phyloP scores from a whole-genome alignment of 495 filamentous ascomycete genomes.

The Oidiodendron maius region DNA sequence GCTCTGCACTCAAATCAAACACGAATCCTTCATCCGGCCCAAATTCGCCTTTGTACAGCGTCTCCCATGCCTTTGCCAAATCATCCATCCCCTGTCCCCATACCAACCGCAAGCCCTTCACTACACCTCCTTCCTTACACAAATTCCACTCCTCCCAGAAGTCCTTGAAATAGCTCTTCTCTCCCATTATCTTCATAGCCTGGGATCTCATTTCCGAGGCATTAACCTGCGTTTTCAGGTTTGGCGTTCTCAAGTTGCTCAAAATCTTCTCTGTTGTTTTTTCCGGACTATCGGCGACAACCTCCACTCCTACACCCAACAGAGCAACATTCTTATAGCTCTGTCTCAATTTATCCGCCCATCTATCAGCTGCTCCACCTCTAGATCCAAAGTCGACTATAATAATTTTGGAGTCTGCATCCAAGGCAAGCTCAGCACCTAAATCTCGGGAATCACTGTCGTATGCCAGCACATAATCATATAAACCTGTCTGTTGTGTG shows the following conservation, averaged over 20 bases:
- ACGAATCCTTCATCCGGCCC: constrained; percentile 36
- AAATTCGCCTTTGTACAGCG: constrained; percentile 32
- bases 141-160: constrained; percentile 26
- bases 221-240: constrained; percentile 32
- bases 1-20: constrained; percentile 17
- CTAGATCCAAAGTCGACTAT: constrained; percentile 49
- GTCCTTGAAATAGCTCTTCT: constrained; percentile 26
- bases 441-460: constrained; percentile 21
- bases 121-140: constrained; percentile 27
- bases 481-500: constrained; percentile 26
- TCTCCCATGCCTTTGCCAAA: constrained; percentile 40
- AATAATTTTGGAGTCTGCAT: constrained; percentile 33
- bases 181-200: constrained; percentile 27
- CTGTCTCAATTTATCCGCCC: constrained; percentile 28
- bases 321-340: constrained; percentile 23
- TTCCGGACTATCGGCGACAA: constrained; percentile 15
- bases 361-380: constrained; percentile 27
- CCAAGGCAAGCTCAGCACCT: constrained; percentile 14
- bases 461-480: constrained; percentile 30
- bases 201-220: constrained; percentile 35
- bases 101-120: constrained; percentile 30
- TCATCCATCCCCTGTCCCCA: constrained; percentile 38
- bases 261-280: constrained; percentile 6
- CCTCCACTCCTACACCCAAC: constrained; percentile 34
- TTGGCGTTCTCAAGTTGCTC: not conserved